Percentiles rank a stretch among this genome's conserved stretches.
Evolutionary conservation across 2,329 filamentous ascomycete genomes (phyloP).

Genomic region (Fusarium sp.): DNA sequence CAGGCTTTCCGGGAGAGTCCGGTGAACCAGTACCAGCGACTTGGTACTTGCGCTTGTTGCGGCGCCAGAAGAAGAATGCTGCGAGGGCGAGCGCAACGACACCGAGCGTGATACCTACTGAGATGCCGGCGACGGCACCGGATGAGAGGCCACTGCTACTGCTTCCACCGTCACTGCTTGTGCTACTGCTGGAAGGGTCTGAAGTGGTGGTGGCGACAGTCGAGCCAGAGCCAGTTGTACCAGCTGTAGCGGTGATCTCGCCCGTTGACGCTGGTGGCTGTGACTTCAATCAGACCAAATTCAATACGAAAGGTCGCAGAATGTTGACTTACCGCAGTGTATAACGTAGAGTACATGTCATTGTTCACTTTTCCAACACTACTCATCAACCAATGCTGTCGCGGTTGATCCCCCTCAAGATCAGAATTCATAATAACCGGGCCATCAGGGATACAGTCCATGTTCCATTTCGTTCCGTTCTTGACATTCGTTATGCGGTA

Average conservation of each 20-base stretch:
- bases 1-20: background rate
- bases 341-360: conserved; percentile 51
- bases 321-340: conserved; percentile 7
- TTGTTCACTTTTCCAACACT: conserved; percentile 49
- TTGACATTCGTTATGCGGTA: conserved; percentile 49
- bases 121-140: conserved; percentile 22
- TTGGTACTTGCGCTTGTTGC: conserved; percentile 16
- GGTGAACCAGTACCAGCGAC: background rate
- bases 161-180: accelerated
- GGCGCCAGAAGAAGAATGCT: conserved; percentile 27
- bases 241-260: background rate
- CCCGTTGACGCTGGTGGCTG: conserved; percentile 15
- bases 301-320: too few relatives aligned
- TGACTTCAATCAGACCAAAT: background rate
- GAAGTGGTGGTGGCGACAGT: background rate
- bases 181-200: background rate
- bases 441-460: conserved; percentile 51
- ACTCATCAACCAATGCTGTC: conserved; percentile 53
- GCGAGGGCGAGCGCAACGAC: conserved; percentile 12
- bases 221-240: background rate
- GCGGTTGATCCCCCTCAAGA: conserved; percentile 42
- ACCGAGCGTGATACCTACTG: conserved; percentile 8
- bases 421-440: conserved; percentile 50
- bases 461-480: conserved; percentile 50
- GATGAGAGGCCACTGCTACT: conserved; percentile 6